Evolutionary conservation across 2,329 filamentous ascomycete species (phyloP), one percentile per base, ranked within the genome.

Genomic region (Beauveria caledonica): DNA sequence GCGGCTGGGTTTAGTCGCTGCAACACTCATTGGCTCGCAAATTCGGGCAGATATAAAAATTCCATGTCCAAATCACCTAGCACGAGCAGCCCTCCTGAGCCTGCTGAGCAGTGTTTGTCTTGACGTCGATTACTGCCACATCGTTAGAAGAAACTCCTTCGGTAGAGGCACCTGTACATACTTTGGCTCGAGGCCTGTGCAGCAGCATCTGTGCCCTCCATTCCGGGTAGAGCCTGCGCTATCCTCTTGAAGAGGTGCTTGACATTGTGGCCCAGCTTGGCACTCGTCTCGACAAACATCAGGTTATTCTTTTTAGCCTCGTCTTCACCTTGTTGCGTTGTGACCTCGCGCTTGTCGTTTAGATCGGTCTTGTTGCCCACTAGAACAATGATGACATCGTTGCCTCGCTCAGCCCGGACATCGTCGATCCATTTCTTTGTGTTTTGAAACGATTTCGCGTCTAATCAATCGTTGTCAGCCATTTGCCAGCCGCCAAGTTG

Each of bases 391-490:
- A 99, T 99, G 63, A 99, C 95, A 76, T 99, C 94, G 79, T 96
- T 96, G 56, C 94, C 94, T 70, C 94, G 86, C 80, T 99, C 94
- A 56, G 92, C 93, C 64, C 94, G 86, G 62, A 99, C 94, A 72
- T 99, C 94, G 72, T 99, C 94, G 66, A 99, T 96, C 94, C 95
- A 99, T 82, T 99, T 99, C 71, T 92, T 87, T 59, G 94, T 99
- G 77, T 99, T 97, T 73, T 97, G 89, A 80, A 99, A 99, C 25
- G 92, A 96, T 77, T 97, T 97, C 65, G 89, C 88, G 74, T 94
- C 86, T 90, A 68, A 19, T 21, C 53, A 19, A 50, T 44, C 17
- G 29, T 4, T 3, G 62, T 56, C 54, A 60, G 51, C 49, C n/a
- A 40, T 25, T 15, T 39, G 25, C 19, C 36, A n/a, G 53, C 42